Base-by-base conservation (phyloP, 495 filamentous ascomycete genomes). In the Thozetella sp. region DNA sequence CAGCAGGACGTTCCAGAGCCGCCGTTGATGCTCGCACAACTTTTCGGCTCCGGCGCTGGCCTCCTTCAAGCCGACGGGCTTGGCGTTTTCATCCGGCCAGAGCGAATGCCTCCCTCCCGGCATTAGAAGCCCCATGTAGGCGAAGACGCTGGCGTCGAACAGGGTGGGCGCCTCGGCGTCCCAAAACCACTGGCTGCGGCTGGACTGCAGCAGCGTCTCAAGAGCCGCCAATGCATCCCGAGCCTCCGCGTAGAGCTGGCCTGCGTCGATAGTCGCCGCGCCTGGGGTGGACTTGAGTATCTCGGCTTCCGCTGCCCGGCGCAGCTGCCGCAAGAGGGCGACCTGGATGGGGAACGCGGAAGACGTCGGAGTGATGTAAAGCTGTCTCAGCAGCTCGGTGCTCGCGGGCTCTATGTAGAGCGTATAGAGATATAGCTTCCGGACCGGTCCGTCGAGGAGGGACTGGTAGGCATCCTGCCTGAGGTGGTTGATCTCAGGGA, bases 81-180 rank as follows among this genome's bases (percentile, higher is more conserved):
- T 48, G 4, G 19, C 22, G 15, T 50, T 30, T 19, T 0, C 30
- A 4, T 54, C 55, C 11, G 46, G 17, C 54, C 34, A 17, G 54
- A 48, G 43, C 12, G 22, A 4, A n/a, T 43, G 25, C 9, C 22
- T 51, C 37, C 57, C 23, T 25, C 30, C 51, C 61, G 23, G 20
- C 59, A 96, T 68, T 26, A 97, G 80, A 20, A 97, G 69, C 70
- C 94, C 83, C n/a, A 91, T 93, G 72, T 97, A 99, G 23, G 91
- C 88, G 77, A 97, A 98, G 22, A 97, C 85, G 57, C 81, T 85
- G 24, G 93, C 92, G 72, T 99, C 95, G 63, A 99, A 92, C 13
- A 93, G 65, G 0, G 86, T 84, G 1, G 95, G 92, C 24, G 74
- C 77, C 20, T 59, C 20, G 11, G 20, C 53, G 17, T 63, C 66